Base-by-base conservation (phyloP, 352 stramenopile genomes). In the Globisporangium mamillatum region DNA sequence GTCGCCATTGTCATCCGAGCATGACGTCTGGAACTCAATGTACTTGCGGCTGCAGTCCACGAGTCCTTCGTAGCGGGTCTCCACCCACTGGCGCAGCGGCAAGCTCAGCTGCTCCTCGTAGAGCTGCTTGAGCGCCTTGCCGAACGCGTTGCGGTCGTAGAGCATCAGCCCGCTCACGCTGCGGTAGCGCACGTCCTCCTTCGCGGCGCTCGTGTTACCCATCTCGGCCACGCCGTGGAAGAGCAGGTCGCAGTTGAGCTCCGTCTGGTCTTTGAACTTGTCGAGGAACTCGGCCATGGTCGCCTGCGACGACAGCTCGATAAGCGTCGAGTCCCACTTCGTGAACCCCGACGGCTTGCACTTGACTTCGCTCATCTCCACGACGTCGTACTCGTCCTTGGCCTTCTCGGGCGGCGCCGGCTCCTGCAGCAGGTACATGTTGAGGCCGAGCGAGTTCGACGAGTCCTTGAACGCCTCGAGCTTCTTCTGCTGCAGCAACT, bases 401-500 rank as follows among this genome's bases (percentile, higher is more conserved):
- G 89, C 86, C 73, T 92, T 94, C 77, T 84, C 78, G 22, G 90
- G 87, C 20, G 77, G 71, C 14, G 88, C 90, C 27, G 92, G 91
- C 73, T 97, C 92, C 62, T 93, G 90, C 77, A 98, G 89, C 61
- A 97, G 78, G 76, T 97, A 97, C 84, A 94, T 96, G 80, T 97
- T 97, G 24, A 97, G 76, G 4, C 89, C 92, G 5, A 98, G 75
- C 66, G 92, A 97, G 77, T 97, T 97, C 38, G 86, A 96, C 48
- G 90, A 97, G 75, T 98, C 91, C 77, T 97, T 97, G 67, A 94
- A 97, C 20, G 88, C 89, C 10, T 88, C 88, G 25, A 97, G 64
- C 55, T 95, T 82, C 75, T 97, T 98, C 25, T 79, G 79, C 75
- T 97, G 89, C 22, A 98, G 64, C 36, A 95, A 67, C 77, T 97